A percentile compares a stretch with the other conserved stretches of the same genome.
phyloP scores from a whole-genome alignment of 371 early-diverging fungal genomes.

The Mucor indicus region DNA sequence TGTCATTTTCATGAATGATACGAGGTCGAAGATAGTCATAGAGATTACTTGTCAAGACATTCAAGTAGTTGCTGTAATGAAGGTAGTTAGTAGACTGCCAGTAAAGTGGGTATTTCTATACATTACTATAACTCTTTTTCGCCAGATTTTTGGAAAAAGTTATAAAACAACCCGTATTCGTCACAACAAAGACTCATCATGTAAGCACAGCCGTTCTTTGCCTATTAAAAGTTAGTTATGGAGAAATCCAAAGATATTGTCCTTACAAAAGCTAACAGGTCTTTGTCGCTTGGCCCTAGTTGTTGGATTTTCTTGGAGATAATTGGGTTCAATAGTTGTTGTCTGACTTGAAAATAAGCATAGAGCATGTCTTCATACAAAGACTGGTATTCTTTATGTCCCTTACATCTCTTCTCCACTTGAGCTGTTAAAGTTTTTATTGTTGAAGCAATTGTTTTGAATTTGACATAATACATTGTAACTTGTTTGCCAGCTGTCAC shows the following conservation, averaged over 20 bases:
- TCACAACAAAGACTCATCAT: conserved; percentile 77
- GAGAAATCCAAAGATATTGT: neutral
- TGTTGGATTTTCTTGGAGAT: conserved; percentile 61
- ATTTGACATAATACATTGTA: conserved; percentile 75
- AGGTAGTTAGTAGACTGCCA: neutral
- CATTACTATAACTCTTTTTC: conserved; percentile 58
- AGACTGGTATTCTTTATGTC: conserved; percentile 75
- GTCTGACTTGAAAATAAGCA: conserved; percentile 72
- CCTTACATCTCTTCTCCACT: conserved; percentile 67
- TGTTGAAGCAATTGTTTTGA: conserved; percentile 62
- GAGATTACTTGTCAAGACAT: conserved; percentile 60
- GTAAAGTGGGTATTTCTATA: neutral
- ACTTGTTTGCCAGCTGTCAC: conserved; percentile 34
- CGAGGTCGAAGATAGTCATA: conserved; percentile 85
- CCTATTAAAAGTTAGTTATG: conserved; percentile 34
- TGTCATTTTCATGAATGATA: conserved; percentile 79
- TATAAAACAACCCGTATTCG: conserved; percentile 73
- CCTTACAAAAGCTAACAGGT: conserved; percentile 72
- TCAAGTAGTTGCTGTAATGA: conserved; percentile 61
- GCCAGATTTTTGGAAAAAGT: conserved; percentile 67
- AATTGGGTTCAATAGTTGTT: conserved; percentile 61
- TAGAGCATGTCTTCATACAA: conserved; percentile 70
- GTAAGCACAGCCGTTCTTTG: conserved; percentile 75
- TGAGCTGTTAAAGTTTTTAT: conserved; percentile 65
- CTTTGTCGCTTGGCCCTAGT: conserved; percentile 50